These are phyloP conservation scores for Irpex sp. DNA, from an alignment of 1,284 basidiomycete genomes.

Conservation along the genomic window DNA sequence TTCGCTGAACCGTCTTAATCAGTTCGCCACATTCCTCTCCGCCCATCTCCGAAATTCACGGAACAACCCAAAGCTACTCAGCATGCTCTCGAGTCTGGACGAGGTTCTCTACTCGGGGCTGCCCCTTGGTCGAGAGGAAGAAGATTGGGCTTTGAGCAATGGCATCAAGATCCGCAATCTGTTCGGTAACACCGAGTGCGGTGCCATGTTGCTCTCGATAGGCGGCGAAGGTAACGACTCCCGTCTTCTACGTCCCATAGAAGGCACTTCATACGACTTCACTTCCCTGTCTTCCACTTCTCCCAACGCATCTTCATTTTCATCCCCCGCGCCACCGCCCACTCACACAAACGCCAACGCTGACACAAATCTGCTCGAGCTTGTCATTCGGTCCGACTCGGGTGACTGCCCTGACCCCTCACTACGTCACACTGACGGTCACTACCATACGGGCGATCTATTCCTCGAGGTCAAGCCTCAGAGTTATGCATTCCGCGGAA, in stretches of 20 bases:
- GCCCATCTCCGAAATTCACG: slow-evolving; percentile 57
- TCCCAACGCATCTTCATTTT: slow-evolving; percentile 24
- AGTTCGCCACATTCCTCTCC: slow-evolving; percentile 65
- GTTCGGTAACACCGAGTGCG: slow-evolving; percentile 72
- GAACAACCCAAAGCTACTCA: slow-evolving; percentile 54
- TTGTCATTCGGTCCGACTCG: slow-evolving; percentile 60
- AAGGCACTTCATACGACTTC: slow-evolving; percentile 56
- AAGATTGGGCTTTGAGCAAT: slow-evolving; percentile 57
- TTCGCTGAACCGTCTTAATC: slow-evolving; percentile 64
- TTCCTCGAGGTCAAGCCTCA: slow-evolving; percentile 57
- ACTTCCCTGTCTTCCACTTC: slow-evolving; percentile 38
- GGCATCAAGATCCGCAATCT: slow-evolving; percentile 60
- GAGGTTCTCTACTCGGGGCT: slow-evolving; percentile 64
- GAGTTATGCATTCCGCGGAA: slow-evolving; percentile 55
- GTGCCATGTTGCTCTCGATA: slow-evolving; percentile 57
- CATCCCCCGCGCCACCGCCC: slow-evolving; percentile 26
- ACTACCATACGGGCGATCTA: slow-evolving; percentile 72
- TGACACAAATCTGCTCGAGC: slow-evolving; percentile 44
- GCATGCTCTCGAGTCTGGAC: slow-evolving; percentile 48
- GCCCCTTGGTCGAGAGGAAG: slow-evolving; percentile 58
- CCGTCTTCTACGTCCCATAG: slow-evolving; percentile 43
- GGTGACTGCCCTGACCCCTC: slow-evolving; percentile 60
- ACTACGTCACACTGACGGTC: slow-evolving; percentile 53
- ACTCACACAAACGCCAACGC: slow-evolving; percentile 43
- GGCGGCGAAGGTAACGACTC: slow-evolving; percentile 38